Conservation (phyloP, 352 stramenopile species). For the Phytopythium montanum region DNA sequence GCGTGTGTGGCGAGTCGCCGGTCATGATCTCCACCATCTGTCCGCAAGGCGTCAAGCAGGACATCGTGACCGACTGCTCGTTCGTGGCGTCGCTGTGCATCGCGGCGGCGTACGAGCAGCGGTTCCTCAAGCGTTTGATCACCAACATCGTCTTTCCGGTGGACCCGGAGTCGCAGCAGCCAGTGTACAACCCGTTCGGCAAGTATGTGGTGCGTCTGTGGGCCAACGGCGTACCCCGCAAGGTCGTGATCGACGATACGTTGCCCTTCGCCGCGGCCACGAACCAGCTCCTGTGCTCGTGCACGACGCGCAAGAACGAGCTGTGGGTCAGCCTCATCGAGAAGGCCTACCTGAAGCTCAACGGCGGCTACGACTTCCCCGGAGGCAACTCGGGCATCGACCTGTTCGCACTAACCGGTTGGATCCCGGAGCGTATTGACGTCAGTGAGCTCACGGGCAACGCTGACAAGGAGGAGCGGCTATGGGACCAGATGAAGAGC, state of each 20-base stretch:
- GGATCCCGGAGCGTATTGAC: conserved; percentile 95
- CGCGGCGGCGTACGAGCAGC: conserved; percentile 87
- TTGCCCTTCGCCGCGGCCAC: conserved; percentile 85
- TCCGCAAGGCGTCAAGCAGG: conserved; percentile 78
- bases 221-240: conserved; percentile 92
- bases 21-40: conserved; percentile 76
- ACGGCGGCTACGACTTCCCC: conserved; percentile 97
- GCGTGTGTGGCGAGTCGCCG: conserved; percentile 37
- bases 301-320: conserved; percentile 76
- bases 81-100: conserved; percentile 93
- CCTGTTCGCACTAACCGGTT: conserved; percentile 97
- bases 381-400: conserved; percentile 97
- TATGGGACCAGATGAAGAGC: conserved; percentile 93
- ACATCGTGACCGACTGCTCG: conserved; percentile 92
- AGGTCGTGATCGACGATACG: conserved; percentile 95
- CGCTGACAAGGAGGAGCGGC: conserved; percentile 92
- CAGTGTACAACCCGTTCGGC: conserved; percentile 88
- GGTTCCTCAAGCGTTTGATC: conserved; percentile 90
- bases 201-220: conserved; percentile 98
- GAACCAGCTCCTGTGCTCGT: conserved; percentile 79
- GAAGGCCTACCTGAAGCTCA: conserved; percentile 98
- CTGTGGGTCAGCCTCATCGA: conserved; percentile 96
- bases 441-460: conserved; percentile 74
- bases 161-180: conserved; percentile 55
- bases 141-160: conserved; percentile 96